phyloP scores from a whole-genome alignment of 352 stramenopile genomes.

The Phytopythium sindhum region DNA sequence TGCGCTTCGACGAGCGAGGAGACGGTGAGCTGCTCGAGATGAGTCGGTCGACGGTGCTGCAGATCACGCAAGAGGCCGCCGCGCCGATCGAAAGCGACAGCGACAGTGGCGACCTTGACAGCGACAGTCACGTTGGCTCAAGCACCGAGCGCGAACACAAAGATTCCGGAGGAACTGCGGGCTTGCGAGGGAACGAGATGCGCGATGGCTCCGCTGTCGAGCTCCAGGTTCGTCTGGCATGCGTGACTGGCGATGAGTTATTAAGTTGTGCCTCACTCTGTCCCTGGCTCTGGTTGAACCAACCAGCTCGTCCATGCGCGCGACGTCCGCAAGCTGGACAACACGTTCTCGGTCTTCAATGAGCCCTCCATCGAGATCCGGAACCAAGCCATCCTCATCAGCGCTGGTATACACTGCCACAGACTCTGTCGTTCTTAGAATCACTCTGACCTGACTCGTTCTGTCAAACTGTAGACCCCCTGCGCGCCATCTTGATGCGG shows the following conservation, averaged over 20 bases:
- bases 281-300: constrained; percentile 6
- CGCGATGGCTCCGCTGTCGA: constrained; percentile 31
- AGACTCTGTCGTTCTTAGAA: background rate
- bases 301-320: constrained; percentile 36
- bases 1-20: constrained; percentile 49
- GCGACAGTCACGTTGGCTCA: background rate
- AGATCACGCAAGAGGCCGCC: constrained; percentile 52
- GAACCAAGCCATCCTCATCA: constrained; percentile 48
- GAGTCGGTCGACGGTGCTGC: constrained; percentile 46
- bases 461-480: constrained; percentile 28
- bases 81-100: constrained; percentile 14
- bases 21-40: constrained; percentile 50
- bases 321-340: constrained; percentile 45
- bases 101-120: constrained; percentile 4
- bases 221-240: constrained; percentile 22
- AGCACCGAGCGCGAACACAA: background rate
- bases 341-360: constrained; percentile 38
- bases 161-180: background rate
- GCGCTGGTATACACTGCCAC: constrained; percentile 16
- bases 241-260: background rate
- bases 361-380: constrained; percentile 44
- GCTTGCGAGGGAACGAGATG: constrained; percentile 4
- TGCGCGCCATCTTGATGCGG: constrained; percentile 74
- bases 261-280: too few species aligned
- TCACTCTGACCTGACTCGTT: background rate